Percentiles rank a stretch among this genome's conserved stretches.
Conservation (phyloP, 345 rosid genomes). For the Mallotus nudiflorus region DNA sequence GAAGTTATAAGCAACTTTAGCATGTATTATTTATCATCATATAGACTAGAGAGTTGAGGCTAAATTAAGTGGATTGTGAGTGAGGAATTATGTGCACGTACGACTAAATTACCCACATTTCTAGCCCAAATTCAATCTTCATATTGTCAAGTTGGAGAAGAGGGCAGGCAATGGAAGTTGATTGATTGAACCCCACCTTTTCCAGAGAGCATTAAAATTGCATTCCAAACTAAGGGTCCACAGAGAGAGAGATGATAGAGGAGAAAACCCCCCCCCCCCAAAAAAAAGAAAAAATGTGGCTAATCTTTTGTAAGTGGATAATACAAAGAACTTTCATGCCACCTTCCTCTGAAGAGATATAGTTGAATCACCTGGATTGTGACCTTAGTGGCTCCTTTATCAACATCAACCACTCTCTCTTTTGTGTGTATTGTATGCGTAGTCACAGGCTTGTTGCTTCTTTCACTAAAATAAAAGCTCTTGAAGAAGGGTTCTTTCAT, state of each 20-base stretch:
- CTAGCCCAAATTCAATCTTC: neutral
- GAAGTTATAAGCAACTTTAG: no score
- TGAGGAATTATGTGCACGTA: no score
- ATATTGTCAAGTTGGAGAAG: constrained; percentile 14
- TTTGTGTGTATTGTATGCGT: no score
- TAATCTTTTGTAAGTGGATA: constrained; percentile 32
- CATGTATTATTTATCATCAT: no score
- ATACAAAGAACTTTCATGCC: constrained; percentile 14
- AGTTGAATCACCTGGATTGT: constrained; percentile 58
- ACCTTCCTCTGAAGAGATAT: constrained; percentile 24
- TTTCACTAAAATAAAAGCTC: no score
- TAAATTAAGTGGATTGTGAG: no score
- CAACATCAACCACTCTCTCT: constrained; percentile 25
- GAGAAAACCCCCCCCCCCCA: no score
- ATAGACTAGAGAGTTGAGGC: no score
- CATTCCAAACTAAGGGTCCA: constrained; percentile 1
- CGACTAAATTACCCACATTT: no score
- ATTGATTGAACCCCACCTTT: constrained; percentile 47
- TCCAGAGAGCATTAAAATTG: constrained; percentile 28
- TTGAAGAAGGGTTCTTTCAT: no score
- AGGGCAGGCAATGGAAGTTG: constrained; percentile 25
- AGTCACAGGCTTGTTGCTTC: no score
- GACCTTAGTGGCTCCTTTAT: constrained; percentile 48
- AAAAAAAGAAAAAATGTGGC: constrained; percentile 23
- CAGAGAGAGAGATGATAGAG: neutral